Conservation (phyloP, 352 stramenopile genomes). For the Blastocystis sp. region DNA sequence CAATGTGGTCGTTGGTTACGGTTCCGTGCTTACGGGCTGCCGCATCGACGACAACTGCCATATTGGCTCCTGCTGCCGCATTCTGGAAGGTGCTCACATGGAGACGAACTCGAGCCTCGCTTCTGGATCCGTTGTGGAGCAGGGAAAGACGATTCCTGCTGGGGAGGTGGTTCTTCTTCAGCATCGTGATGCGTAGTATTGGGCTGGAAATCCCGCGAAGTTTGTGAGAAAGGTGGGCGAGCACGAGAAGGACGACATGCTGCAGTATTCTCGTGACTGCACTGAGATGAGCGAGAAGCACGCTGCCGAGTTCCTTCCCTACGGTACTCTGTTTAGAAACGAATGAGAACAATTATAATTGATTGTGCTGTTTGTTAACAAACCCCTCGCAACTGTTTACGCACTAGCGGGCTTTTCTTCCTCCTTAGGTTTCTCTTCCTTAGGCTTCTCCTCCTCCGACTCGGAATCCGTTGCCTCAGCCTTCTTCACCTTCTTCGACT, state of each 20-base stretch:
- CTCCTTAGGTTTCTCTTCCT: conserved; percentile 17
- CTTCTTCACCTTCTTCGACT: conserved; percentile 37
- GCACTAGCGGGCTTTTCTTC: background rate
- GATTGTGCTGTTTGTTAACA: conserved; percentile 36
- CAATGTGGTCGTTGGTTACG: conserved; percentile 63
- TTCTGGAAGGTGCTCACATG: conserved; percentile 86
- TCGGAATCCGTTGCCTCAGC: conserved; percentile 24
- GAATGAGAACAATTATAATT: conserved; percentile 55
- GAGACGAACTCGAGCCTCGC: conserved; percentile 89
- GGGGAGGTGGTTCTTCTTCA: conserved; percentile 77
- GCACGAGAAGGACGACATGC: conserved; percentile 65
- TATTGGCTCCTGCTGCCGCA: conserved; percentile 89
- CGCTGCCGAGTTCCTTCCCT: conserved; percentile 65
- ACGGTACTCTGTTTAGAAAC: conserved; percentile 67
- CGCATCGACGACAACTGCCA: conserved; percentile 90
- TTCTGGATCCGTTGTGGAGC: conserved; percentile 85
- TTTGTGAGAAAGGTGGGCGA: conserved; percentile 66
- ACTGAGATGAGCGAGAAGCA: conserved; percentile 68
- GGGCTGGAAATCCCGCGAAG: conserved; percentile 68
- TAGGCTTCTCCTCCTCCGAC: conserved; percentile 13
- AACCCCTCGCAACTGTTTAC: background rate
- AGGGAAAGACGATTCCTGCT: conserved; percentile 81
- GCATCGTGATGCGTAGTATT: conserved; percentile 38
- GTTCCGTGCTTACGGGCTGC: conserved; percentile 74
- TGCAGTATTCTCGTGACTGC: conserved; percentile 66